Evolutionary conservation across 2,329 filamentous ascomycete genomes (phyloP).

Genomic region (Alternaria consortialis): DNA sequence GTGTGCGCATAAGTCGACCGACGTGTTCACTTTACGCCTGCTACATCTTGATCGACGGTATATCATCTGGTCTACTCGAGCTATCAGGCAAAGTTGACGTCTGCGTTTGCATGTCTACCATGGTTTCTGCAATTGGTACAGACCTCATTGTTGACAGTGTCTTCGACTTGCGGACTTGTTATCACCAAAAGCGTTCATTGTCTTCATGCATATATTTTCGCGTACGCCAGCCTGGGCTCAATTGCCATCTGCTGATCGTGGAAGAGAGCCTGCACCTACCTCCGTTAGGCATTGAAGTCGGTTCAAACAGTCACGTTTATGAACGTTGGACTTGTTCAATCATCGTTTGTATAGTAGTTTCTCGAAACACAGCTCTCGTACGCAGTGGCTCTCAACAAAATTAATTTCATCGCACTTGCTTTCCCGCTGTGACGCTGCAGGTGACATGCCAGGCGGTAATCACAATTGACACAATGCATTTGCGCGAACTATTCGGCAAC

Average conservation of each 20-base stretch:
- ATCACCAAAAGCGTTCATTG: conserved; percentile 18
- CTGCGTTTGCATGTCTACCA: conserved; percentile 6
- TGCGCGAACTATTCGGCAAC: neutral
- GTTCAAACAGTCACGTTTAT: neutral
- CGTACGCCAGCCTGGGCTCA: neutral
- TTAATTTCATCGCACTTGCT: neutral
- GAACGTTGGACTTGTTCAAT: neutral
- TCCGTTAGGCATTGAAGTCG: neutral
- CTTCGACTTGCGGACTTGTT: neutral
- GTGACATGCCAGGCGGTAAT: neutral
- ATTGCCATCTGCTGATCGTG: conserved; percentile 3
- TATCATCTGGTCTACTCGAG: neutral
- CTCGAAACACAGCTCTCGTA: neutral
- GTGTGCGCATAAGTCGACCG: neutral
- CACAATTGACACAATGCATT: neutral
- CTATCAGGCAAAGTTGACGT: neutral
- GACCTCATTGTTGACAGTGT: conserved; percentile 1
- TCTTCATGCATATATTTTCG: conserved; percentile 14
- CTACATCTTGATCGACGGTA: conserved; percentile 3
- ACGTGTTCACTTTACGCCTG: conserved; percentile 2
- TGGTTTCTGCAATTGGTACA: conserved; percentile 2
- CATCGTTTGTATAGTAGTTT: conserved; percentile 18
- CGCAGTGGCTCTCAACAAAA: neutral
- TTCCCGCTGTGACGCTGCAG: neutral
- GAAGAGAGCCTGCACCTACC: conserved; percentile 3